These are phyloP conservation scores for Mortierella sp. DNA, from an alignment of 371 early-diverging fungal genomes.

Conservation along the genomic window DNA sequence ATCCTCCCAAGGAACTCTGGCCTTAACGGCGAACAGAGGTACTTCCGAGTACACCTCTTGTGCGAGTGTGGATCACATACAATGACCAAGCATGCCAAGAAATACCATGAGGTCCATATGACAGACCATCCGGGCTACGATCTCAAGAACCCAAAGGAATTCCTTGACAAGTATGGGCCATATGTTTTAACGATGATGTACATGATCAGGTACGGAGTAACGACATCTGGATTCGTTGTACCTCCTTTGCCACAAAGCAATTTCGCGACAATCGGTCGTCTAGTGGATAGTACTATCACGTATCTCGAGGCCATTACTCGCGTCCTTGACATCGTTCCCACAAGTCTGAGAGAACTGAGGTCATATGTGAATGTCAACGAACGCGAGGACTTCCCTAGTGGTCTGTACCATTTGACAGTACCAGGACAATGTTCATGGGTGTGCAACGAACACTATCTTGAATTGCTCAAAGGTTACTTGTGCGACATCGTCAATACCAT, in stretches of 20 bases:
- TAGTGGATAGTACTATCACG: background rate
- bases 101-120: background rate
- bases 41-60: no score
- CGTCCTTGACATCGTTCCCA: background rate
- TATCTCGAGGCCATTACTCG: background rate
- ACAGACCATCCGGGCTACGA: no score
- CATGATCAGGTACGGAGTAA: no score
- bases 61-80: no score
- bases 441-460: background rate
- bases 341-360: conserved; percentile 7
- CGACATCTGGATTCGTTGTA: background rate
- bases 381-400: background rate
- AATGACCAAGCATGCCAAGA: no score
- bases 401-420: background rate
- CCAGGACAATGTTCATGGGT: background rate
- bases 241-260: background rate
- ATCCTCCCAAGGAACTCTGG: no score
- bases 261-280: background rate
- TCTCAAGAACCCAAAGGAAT: no score
- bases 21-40: no score
- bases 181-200: no score
- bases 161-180: no score
- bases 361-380: conserved; percentile 11
- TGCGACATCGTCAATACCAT: background rate
- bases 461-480: background rate